These are phyloP conservation scores for Mallotus nudiflorus DNA, from an alignment of 345 rosid genomes.

Conservation along the genomic window DNA sequence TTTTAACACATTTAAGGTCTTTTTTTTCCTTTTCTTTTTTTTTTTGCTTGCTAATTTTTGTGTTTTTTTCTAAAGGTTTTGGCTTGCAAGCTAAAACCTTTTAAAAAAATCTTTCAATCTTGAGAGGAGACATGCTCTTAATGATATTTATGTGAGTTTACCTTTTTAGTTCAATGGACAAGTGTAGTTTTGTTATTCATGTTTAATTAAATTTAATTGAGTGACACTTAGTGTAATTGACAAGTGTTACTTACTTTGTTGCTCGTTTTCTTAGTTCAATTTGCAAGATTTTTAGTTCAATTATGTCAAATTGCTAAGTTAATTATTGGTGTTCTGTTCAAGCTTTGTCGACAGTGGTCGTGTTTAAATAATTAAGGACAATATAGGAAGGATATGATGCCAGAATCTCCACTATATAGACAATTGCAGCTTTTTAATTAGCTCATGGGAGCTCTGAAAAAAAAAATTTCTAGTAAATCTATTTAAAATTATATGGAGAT, in stretches of 20 bases:
- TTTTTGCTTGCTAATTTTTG: neutral
- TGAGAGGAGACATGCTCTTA: conserved; percentile 80
- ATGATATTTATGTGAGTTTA: conserved; percentile 91
- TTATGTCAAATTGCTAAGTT: conserved; percentile 4
- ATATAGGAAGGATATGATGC: neutral
- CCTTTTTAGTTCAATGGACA: neutral
- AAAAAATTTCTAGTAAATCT: neutral
- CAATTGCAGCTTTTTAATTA: neutral
- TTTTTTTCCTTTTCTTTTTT: too few species aligned
- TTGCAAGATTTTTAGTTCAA: neutral
- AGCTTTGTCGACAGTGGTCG: neutral
- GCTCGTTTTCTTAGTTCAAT: too few species aligned
- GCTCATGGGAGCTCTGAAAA: neutral
- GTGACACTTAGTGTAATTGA: neutral
- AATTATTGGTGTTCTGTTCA: neutral
- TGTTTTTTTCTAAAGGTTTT: conserved; percentile 43
- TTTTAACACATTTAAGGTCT: neutral
- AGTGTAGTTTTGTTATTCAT: neutral
- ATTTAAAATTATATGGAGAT: conserved; percentile 3
- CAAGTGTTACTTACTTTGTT: neutral
- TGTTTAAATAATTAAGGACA: neutral
- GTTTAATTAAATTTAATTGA: neutral
- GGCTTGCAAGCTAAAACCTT: too few species aligned
- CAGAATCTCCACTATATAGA: neutral
- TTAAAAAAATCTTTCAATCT: conserved; percentile 67